phyloP scores from a whole-genome alignment of 768 basidiomycete genomes.

The Kwoniella europaea region DNA sequence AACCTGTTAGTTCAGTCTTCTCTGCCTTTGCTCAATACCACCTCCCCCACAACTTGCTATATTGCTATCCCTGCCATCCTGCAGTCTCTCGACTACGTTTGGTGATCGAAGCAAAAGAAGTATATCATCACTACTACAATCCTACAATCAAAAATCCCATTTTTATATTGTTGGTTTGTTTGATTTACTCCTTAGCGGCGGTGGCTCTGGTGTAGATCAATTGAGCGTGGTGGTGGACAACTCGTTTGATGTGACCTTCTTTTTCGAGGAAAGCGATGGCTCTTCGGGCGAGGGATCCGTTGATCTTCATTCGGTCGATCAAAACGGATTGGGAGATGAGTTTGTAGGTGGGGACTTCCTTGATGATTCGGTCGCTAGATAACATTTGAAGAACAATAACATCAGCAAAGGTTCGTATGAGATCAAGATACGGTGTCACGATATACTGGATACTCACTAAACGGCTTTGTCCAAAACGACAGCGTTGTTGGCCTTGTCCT shows the following conservation, averaged over 20 bases:
- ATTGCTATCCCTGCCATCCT: neutral
- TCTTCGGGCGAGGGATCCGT: slow-evolving; percentile 88
- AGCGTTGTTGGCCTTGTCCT: slow-evolving; percentile 99
- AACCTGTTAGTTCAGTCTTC: too few relatives aligned
- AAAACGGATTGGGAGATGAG: slow-evolving; percentile 98
- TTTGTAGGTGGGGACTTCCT: slow-evolving; percentile 98
- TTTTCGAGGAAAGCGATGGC: slow-evolving; percentile 91
- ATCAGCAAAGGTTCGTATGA: neutral
- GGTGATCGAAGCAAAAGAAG: slow-evolving; percentile 6
- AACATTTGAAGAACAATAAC: neutral
- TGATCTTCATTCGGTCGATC: slow-evolving; percentile 97
- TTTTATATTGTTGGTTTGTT: slow-evolving; percentile 8
- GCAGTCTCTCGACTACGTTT: too few relatives aligned
- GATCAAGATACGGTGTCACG: neutral
- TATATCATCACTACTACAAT: slow-evolving; percentile 7
- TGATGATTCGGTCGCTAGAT: slow-evolving; percentile 70
- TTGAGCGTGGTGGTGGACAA: slow-evolving; percentile 94
- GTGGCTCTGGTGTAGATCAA: slow-evolving; percentile 75
- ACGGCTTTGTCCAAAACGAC: slow-evolving; percentile 92
- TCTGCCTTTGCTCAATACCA: too few relatives aligned
- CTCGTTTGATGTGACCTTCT: slow-evolving; percentile 91
- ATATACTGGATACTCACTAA: slow-evolving; percentile 58
- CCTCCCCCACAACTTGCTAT: too few relatives aligned
- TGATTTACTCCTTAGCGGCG: slow-evolving; percentile 50
- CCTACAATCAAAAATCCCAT: slow-evolving; percentile 11